phyloP scores from a whole-genome alignment of 2,329 filamentous ascomycete genomes.

The Aspergillus sclerotialis region DNA sequence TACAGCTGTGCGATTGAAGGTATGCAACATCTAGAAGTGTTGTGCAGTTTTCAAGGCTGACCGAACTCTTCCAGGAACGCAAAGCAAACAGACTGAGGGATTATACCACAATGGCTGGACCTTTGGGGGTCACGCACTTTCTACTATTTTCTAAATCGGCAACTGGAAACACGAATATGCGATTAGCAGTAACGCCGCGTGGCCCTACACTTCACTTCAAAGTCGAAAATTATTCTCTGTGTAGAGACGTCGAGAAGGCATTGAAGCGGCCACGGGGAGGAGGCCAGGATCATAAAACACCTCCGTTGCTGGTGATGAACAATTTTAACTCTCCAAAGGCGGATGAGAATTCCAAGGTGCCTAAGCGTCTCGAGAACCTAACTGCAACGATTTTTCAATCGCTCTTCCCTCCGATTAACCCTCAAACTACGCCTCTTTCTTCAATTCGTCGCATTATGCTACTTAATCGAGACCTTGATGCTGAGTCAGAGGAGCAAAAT shows the following conservation, averaged over 20 bases:
- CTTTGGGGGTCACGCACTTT: constrained; percentile 85
- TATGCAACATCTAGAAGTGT: constrained; percentile 17
- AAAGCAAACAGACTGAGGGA: constrained; percentile 82
- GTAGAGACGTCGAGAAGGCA: constrained; percentile 79
- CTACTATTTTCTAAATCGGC: constrained; percentile 87
- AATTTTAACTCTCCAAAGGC: constrained; percentile 69
- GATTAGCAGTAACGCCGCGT: constrained; percentile 77
- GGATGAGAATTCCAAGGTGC: constrained; percentile 58
- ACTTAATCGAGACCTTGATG: constrained; percentile 66
- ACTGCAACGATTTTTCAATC: constrained; percentile 93
- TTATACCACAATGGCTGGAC: constrained; percentile 92
- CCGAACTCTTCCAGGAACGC: constrained; percentile 58
- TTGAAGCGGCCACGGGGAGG: constrained; percentile 76
- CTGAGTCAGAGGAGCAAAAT: constrained; percentile 44
- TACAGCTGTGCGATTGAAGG: constrained; percentile 78
- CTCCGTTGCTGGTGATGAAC: constrained; percentile 96
- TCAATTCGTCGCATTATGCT: constrained; percentile 90
- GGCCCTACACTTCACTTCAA: constrained; percentile 92
- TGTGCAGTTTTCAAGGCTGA: not conserved
- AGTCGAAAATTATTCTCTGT: constrained; percentile 89
- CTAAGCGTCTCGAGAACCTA: constrained; percentile 87
- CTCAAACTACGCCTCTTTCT: constrained; percentile 78
- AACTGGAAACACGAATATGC: constrained; percentile 85
- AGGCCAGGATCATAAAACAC: constrained; percentile 76
- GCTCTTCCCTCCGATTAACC: constrained; percentile 91